A percentile compares a stretch with the other conserved stretches of the same genome.
phyloP scores from a whole-genome alignment of 106 monocot genomes.

The Iris macrosiphon region DNA sequence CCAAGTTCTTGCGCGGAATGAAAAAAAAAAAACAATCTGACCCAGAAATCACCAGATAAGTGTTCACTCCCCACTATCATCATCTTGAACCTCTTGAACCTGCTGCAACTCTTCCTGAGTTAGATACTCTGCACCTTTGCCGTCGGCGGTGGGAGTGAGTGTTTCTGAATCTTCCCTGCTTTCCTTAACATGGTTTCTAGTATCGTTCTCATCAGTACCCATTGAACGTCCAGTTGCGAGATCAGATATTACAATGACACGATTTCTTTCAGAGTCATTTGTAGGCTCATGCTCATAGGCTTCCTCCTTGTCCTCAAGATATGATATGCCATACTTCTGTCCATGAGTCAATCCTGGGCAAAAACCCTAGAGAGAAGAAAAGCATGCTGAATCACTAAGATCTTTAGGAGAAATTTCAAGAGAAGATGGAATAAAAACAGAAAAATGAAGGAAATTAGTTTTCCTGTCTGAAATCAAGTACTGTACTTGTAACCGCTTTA shows the following conservation, averaged over 20 bases:
- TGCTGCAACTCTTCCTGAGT: neutral
- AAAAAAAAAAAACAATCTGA: too few relatives aligned
- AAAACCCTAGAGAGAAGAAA: slow-evolving; percentile 31
- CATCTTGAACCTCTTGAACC: too few relatives aligned
- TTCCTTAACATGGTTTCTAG: too few relatives aligned
- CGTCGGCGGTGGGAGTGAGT: neutral
- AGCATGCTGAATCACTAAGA: neutral
- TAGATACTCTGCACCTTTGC: slow-evolving; percentile 4
- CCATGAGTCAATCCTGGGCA: slow-evolving; percentile 74
- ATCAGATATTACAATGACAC: slow-evolving; percentile 30
- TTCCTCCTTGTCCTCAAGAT: slow-evolving; percentile 24
- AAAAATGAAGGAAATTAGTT: neutral
- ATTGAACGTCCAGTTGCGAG: neutral
- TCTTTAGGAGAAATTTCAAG: neutral
- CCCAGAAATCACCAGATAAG: too few relatives aligned
- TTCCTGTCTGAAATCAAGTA: neutral
- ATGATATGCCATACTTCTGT: slow-evolving; percentile 84
- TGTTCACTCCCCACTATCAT: too few relatives aligned
- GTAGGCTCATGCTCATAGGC: slow-evolving; percentile 7
- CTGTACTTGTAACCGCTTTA: neutral
- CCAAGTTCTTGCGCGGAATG: too few relatives aligned
- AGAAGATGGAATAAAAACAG: neutral
- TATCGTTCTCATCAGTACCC: slow-evolving; percentile 6
- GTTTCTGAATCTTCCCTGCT: neutral
- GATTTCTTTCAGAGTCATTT: slow-evolving; percentile 10